Base-by-base conservation (phyloP, 2,329 filamentous ascomycete species). In the Sporothrix schenckii region DNA sequence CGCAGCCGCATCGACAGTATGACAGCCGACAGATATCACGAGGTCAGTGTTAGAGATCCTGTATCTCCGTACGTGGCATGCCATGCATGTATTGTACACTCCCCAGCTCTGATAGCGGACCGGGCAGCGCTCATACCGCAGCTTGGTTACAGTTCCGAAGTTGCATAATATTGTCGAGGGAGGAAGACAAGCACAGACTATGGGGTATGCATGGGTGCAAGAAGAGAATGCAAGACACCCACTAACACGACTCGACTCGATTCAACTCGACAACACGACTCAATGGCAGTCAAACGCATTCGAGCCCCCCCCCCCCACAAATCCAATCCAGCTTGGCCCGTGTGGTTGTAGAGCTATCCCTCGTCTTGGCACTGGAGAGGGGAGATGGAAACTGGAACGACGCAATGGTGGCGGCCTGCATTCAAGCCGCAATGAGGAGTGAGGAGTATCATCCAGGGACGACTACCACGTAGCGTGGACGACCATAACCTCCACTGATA, bases 71-170 rank as follows among this genome's bases (percentile, higher is more conserved):
- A 30, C 27, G 27, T 30, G 27, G 27, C 27, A 30, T 2, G 27
- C 27, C 27, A 30, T 27, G 4, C 27, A 30, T 30, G 41, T 44
- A 44, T 10, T 44, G 41, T 14, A 44, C 41, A 30, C 27, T 30
- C 27, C 3, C 2, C 27, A 30, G 27, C 27, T 30, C 27, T 30
- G 27, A 41, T 24, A 61, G 39, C 6, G 14, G 27, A n/a, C 54
- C 13, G 24, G 58, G 63, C 27, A 52, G 63, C 63, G 47, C 52
- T 52, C 63, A 66, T 52, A 66, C 63, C 63, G 63, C 63, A 66
- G 63, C 44, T 44, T 50, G 39, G 16, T 61, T 39, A 61, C 58
- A n/a, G n/a, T 61, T 44, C 58, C 58, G 58, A 61, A 47, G 58
- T 47, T 47, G 58, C 58, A 47, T 61, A 47, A 34, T 5, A 13